A percentile compares a stretch with the other conserved stretches of the same genome.
Evolutionary conservation across 129 eudicot genomes (phyloP).

Genomic region (Escallonia rubra): DNA sequence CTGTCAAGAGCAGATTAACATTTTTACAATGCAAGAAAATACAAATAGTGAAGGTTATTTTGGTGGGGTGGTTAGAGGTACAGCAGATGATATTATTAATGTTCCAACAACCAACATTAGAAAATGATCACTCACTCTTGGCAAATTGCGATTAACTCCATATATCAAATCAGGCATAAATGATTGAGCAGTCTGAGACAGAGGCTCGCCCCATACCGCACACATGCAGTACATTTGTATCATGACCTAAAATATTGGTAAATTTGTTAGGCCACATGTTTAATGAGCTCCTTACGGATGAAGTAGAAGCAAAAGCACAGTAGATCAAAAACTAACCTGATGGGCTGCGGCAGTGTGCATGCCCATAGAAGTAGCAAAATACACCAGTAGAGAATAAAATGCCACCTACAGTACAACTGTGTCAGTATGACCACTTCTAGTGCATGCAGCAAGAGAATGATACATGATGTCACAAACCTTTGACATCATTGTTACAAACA

Average conservation of each 20-base stretch:
- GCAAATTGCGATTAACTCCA: conserved; percentile 70
- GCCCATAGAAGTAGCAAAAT: conserved; percentile 87
- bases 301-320: background rate
- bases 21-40: background rate
- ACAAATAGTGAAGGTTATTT: too few species aligned
- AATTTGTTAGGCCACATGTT: conserved; percentile 9
- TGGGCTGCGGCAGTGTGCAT: conserved; percentile 86
- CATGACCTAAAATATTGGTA: conserved; percentile 56
- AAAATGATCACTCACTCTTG: conserved; percentile 46
- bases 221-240: conserved; percentile 71
- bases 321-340: conserved; percentile 52
- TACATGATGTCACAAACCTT: conserved; percentile 45
- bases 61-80: too few species aligned
- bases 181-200: conserved; percentile 96
- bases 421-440: background rate
- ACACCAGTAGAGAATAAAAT: conserved; percentile 80
- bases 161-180: conserved; percentile 93
- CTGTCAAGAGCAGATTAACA: background rate
- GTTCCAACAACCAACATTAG: background rate
- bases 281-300: background rate
- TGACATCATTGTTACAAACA: conserved; percentile 78
- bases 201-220: conserved; percentile 84
- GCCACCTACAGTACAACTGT: conserved; percentile 44
- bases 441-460: conserved; percentile 8
- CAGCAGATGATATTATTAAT: background rate